These are phyloP conservation scores for Amanita pseudoporphyria DNA, from an alignment of 768 basidiomycete genomes.

Conservation along the genomic window DNA sequence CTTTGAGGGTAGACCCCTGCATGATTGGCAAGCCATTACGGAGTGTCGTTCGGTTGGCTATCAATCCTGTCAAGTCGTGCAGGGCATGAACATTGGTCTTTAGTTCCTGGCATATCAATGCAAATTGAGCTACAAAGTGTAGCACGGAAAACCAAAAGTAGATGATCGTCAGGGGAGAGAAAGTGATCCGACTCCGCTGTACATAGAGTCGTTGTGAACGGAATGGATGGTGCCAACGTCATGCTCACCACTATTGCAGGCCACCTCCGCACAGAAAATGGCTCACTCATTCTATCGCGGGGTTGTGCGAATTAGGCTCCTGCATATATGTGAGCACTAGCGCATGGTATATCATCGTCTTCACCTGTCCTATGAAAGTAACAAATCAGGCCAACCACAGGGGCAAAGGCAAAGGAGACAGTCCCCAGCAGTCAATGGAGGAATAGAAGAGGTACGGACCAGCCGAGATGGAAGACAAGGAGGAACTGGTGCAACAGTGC, in stretches of 20 bases:
- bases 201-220: neutral
- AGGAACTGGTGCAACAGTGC: too few species aligned
- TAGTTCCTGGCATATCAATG: slow-evolving; percentile 60
- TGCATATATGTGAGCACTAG: neutral
- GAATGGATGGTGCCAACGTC: neutral
- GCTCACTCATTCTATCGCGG: slow-evolving; percentile 20
- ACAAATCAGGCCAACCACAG: neutral
- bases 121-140: slow-evolving; percentile 60
- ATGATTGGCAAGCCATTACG: slow-evolving; percentile 45
- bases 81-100: slow-evolving; percentile 53
- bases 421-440: slow-evolving; percentile 11
- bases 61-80: slow-evolving; percentile 38
- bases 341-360: slow-evolving; percentile 12
- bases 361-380: neutral
- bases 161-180: slow-evolving; percentile 52
- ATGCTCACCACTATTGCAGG: slow-evolving; percentile 37
- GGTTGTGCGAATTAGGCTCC: too few species aligned
- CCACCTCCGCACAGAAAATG: slow-evolving; percentile 19
- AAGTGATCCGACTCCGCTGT: slow-evolving; percentile 64
- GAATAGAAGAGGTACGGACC: slow-evolving; percentile 18
- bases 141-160: slow-evolving; percentile 61
- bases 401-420: neutral
- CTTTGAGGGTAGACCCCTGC: slow-evolving; percentile 34
- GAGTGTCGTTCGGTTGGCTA: slow-evolving; percentile 37
- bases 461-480: slow-evolving; percentile 13